phyloP scores from a whole-genome alignment of 164 flowering plant genomes.

The Annona squamosa region DNA sequence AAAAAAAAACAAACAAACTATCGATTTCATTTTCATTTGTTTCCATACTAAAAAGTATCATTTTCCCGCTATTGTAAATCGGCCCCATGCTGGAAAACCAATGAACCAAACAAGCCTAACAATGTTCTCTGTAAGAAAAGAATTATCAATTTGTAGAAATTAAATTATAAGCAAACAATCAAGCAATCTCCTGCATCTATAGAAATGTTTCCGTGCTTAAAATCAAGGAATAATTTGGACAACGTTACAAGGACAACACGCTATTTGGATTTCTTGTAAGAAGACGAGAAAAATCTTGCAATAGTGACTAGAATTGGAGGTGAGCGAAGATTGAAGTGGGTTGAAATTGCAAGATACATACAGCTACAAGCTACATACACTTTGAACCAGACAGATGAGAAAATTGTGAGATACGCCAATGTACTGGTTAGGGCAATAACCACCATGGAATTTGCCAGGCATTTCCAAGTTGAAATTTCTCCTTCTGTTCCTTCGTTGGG shows the following conservation, averaged over 20 bases:
- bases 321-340: constrained; percentile 52
- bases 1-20: too few relatives aligned
- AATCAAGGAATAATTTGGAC: neutral
- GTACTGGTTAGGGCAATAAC: constrained; percentile 41
- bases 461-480: constrained; percentile 48
- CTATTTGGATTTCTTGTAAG: constrained; percentile 9
- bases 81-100: too few relatives aligned
- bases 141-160: neutral
- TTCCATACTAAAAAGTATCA: too few relatives aligned
- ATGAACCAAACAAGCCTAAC: neutral
- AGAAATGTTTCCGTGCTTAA: neutral
- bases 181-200: neutral
- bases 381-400: constrained; percentile 61
- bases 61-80: too few relatives aligned
- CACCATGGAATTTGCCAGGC: constrained; percentile 32
- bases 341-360: constrained; percentile 49
- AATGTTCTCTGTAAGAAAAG: neutral
- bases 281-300: constrained; percentile 9
- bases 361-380: constrained; percentile 52
- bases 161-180: neutral
- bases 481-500: constrained; percentile 50
- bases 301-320: constrained; percentile 24
- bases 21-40: too few relatives aligned
- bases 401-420: constrained; percentile 42
- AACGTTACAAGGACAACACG: neutral